Evolutionary conservation across 345 rosid genomes (phyloP).

Genomic region (Brassica juncea): DNA sequence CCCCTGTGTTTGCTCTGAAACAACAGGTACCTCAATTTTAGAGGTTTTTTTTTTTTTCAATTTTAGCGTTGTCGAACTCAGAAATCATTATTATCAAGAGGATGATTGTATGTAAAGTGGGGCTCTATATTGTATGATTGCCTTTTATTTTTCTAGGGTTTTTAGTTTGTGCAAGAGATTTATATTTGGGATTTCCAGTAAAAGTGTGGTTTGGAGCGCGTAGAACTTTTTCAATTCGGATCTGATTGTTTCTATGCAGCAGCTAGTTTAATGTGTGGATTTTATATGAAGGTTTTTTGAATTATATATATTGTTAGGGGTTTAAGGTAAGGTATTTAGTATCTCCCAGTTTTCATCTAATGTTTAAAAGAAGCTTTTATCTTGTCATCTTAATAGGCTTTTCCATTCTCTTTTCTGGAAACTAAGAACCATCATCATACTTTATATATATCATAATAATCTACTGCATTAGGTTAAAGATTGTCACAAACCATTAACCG

Average conservation of each 20-base stretch:
- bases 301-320: not conserved
- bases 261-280: not conserved
- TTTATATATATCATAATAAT: not conserved
- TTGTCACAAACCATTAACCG: not conserved
- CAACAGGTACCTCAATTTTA: constrained; percentile 21
- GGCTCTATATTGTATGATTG: constrained; percentile 6
- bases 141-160: not conserved
- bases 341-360: not conserved
- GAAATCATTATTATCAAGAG: not conserved
- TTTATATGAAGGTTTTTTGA: not conserved
- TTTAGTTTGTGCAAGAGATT: not conserved
- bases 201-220: constrained; percentile 6
- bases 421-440: not conserved
- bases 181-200: not conserved
- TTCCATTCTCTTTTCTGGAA: not conserved
- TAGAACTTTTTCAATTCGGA: not conserved
- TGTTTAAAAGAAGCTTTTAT: not conserved
- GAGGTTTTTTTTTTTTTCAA: not conserved
- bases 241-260: constrained; percentile 20
- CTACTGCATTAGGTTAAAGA: constrained; percentile 11
- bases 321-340: constrained; percentile 1
- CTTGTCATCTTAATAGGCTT: not conserved
- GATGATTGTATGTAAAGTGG: constrained; percentile 1
- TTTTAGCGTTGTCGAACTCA: not conserved
- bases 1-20: not conserved